Conservation (phyloP, 2,329 filamentous ascomycete species). For the Sphaerulina musiva region DNA sequence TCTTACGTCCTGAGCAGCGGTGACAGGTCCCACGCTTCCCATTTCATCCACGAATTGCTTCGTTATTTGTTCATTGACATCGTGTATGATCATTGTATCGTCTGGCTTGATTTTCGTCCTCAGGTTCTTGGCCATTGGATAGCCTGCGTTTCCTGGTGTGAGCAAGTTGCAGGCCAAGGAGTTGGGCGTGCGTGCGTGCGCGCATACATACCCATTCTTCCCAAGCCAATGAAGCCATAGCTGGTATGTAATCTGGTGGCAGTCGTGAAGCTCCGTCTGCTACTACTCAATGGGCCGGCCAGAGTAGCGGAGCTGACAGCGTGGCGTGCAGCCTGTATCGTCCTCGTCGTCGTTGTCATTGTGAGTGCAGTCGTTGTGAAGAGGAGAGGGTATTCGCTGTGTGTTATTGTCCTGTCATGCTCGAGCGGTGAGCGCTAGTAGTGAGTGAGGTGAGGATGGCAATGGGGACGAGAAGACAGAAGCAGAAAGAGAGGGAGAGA, state of each 20-base stretch:
- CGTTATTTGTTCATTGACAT: slow-evolving; percentile 55
- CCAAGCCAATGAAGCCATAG: slow-evolving; percentile 48
- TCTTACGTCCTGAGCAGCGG: slow-evolving; percentile 51
- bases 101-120: slow-evolving; percentile 57
- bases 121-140: slow-evolving; percentile 66
- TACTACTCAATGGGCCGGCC: slow-evolving; percentile 24
- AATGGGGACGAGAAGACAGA: not conserved
- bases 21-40: slow-evolving; percentile 38
- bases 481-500: not conserved
- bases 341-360: slow-evolving; percentile 13
- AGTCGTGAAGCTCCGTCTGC: slow-evolving; percentile 41
- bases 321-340: slow-evolving; percentile 17
- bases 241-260: slow-evolving; percentile 37
- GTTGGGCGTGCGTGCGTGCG: slow-evolving; percentile 19
- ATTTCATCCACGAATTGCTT: slow-evolving; percentile 52
- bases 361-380: not conserved
- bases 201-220: slow-evolving; percentile 40
- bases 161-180: slow-evolving; percentile 18
- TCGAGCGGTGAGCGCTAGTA: not conserved
- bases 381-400: not conserved
- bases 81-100: slow-evolving; percentile 59
- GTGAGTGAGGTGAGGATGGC: not conserved
- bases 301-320: slow-evolving; percentile 14
- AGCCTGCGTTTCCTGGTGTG: slow-evolving; percentile 46
- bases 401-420: slow-evolving; percentile 3